phyloP scores from a whole-genome alignment of 306 rosid genomes.

The Dryas drummondii region DNA sequence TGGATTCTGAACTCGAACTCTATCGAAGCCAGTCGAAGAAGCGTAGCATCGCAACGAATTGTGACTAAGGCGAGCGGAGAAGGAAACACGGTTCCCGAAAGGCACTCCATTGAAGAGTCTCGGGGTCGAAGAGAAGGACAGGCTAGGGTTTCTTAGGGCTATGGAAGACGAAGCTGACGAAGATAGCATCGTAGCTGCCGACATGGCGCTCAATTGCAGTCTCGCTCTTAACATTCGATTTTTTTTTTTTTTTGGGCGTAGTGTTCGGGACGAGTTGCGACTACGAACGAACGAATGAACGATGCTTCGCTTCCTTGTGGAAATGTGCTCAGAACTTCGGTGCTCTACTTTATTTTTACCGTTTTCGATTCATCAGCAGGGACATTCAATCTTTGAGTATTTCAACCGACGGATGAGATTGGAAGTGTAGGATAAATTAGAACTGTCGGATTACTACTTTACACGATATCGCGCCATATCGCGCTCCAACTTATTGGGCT shows the following conservation, averaged over 20 bases:
- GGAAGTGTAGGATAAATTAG: too few relatives aligned
- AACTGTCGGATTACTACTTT: too few relatives aligned
- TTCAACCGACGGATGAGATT: slow-evolving; percentile 5
- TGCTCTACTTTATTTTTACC: neutral
- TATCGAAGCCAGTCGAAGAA: slow-evolving; percentile 37
- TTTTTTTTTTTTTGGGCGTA: too few relatives aligned
- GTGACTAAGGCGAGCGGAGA: slow-evolving; percentile 34
- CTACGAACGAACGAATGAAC: too few relatives aligned
- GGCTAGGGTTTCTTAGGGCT: slow-evolving; percentile 48
- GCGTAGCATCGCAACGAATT: slow-evolving; percentile 72
- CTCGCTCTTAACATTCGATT: slow-evolving; percentile 42
- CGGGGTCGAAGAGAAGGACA: slow-evolving; percentile 27
- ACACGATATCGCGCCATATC: too few relatives aligned
- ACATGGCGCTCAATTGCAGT: slow-evolving; percentile 41
- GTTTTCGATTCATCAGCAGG: neutral
- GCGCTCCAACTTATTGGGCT: neutral
- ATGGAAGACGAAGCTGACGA: slow-evolving; percentile 38
- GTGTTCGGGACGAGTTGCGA: too few relatives aligned
- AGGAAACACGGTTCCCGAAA: slow-evolving; percentile 38
- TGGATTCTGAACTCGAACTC: slow-evolving; percentile 70
- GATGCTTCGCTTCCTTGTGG: too few relatives aligned
- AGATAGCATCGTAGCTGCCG: slow-evolving; percentile 35
- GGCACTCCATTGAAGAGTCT: slow-evolving; percentile 33
- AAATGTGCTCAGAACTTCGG: neutral
- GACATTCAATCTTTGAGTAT: neutral